Evolutionary conservation across 2,329 filamentous ascomycete species (phyloP), one percentile per base, ranked within the genome.

Genomic region (Fusarium sp.): DNA sequence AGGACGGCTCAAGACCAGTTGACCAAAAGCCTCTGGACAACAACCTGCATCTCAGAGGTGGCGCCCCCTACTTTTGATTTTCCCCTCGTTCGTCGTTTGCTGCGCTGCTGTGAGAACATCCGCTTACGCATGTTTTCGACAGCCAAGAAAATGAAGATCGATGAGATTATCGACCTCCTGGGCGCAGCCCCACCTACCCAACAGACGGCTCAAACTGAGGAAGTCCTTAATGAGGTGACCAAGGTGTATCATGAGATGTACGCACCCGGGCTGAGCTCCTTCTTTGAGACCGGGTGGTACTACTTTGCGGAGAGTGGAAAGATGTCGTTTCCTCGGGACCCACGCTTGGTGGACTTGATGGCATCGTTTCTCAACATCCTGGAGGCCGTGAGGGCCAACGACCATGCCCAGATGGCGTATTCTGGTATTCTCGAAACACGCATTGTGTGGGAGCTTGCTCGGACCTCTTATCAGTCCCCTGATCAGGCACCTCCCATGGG

Each of bases 281-380:
- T 97, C 72, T 89, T 97, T 72, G 95, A 98, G 82, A 94, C 94
- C 8, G 88, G 88, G 31, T 98, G 95, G 95, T 98, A 94, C 84
- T 90, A 86, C 69, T 85, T 87, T 57, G 80, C 80, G 56, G 87
- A 86, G 16, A 83, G 85, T 68, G 81, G 84, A 61, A 81, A 84
- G 43, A 84, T 83, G 79, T 80, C 85, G n/a, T 83, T 90, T 66
- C 85, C 85, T 65, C 83, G 84, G 59, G 86, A 93, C 79, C 84
- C 86, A 31, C 84, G 85, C 31, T 84, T 94, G n/a, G 86, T 93
- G 76, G 90, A 92, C 62, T 89, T 92, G 71, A 90, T 95, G 80
- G 88, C 89, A 7, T 88, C 89, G 18, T 92, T 95, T 75, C 86
- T 95, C 41, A 84, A 86, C 48, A 84, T 87, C 31, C 83, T 91